Conservation (phyloP, 1,284 basidiomycete species). For the Rhodotorula glutinis region DNA sequence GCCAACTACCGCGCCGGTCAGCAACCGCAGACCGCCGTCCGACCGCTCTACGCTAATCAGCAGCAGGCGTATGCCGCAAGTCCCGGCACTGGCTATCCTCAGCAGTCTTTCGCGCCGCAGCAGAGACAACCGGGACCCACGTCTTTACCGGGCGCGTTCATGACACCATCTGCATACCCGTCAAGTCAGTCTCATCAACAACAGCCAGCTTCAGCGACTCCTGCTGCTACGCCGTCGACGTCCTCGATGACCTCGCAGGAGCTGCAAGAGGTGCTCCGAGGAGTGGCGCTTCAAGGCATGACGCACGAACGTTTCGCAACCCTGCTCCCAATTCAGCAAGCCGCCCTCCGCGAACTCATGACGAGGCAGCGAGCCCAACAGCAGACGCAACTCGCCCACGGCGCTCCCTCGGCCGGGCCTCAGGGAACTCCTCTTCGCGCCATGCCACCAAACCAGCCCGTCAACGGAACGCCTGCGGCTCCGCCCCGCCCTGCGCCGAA, state of each 20-base stretch:
- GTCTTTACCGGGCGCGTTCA: background rate
- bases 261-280: conserved; percentile 1
- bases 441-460: background rate
- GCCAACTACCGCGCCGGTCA: conserved; percentile 3
- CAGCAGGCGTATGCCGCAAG: background rate
- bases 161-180: background rate
- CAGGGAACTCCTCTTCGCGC: background rate
- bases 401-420: background rate
- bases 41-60: conserved; percentile 2
- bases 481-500: background rate
- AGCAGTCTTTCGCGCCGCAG: background rate
- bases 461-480: background rate
- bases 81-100: background rate
- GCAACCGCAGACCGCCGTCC: conserved; percentile 6
- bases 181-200: background rate
- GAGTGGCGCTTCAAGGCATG: conserved; percentile 19
- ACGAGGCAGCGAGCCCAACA: conserved; percentile 11
- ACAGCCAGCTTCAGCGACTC: background rate
- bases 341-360: conserved; percentile 22
- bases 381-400: conserved; percentile 24
- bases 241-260: conserved; percentile 6
- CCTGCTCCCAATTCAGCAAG: conserved; percentile 25
- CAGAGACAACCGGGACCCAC: background rate
- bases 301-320: conserved; percentile 20
- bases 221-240: too few species aligned